Base-by-base conservation (phyloP, 805 yeast species). In the Grigorovia jiainica region DNA sequence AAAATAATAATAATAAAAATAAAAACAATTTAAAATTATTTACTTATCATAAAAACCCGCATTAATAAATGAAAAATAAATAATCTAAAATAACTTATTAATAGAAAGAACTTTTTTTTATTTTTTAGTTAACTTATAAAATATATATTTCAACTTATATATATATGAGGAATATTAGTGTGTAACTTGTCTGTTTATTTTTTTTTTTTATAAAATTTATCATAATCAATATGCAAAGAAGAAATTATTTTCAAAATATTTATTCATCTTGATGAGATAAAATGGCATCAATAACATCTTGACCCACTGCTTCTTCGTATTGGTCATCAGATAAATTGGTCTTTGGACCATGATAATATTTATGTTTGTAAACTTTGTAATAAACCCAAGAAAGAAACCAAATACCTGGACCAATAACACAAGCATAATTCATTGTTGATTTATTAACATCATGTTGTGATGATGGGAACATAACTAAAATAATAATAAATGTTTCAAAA, bases 351-450 rank as follows among this genome's bases (percentile, higher is more conserved):
- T 65, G 60, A 65, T 73, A 80, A 51, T 65, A 61, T 45, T 70
- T 72, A 48, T 70, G 72, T 18, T 78, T 82, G 52, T 71, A 70
- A 3, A 66, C 53, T 39, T 57, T 68, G 61, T 73, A 79, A 53
- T 79, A 79, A 0, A 69, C 38, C 46, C 71, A 54, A 1, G 82
- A 66, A 19, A 77, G 63, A 4, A 74, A 45, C 83, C 84, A 77
- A 13, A 73, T 69, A 19, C 78, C 78, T 19, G 76, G 75, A 34
- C 76, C 79, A 45, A 82, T 75, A 4, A 76, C 85, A 53, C 73
- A 71, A 1, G 87, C 76, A 55, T 82, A 82, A 61, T 82, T 82
- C 92, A 82, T 82, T 5, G 73, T 61, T 0, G 60, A 59, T 43
- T 65, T 66, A 10, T 51, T 45, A 3, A 60, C 51, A 11, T 44